Base-by-base conservation (phyloP, 2,329 filamentous ascomycete species). In the Coniochaeta ligniaria region DNA sequence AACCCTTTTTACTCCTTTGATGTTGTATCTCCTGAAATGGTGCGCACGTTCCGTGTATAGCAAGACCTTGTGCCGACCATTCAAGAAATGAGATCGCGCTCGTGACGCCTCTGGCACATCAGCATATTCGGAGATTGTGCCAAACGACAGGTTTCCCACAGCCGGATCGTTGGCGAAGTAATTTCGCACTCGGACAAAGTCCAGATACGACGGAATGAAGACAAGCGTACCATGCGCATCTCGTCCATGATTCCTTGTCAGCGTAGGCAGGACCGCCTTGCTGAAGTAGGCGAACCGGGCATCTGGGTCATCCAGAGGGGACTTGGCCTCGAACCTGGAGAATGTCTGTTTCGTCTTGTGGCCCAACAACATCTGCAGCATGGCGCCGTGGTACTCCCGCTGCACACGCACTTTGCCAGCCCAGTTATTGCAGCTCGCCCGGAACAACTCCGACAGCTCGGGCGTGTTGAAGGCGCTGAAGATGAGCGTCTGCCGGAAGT, bases 11-110 rank as follows among this genome's bases (percentile, higher is more conserved):
- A 95, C 92, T 24, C 95, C 95, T 38, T 86, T 83, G 59, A 99
- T 81, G 66, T 85, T 83, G 70, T 95, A 92, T n/a, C 95, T 83
- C 57, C 92, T 86, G 80, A 98, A 98, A 74, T 99, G 95, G 75
- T 99, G 95, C n/a, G 93, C 91, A 62, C 95, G 87, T 73, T 96
- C 94, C 1, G 93, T 96, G 76, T 98, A 99, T 17, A 99, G 79
- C 43, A 99, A 76, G 20, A 98, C 83, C 22, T 86, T 86, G 71
- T 97, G 90, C 17, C 92, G 83, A 6, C 93, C 95, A 43, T 80
- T 89, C 65, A 92, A 78, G 75, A 99, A 98, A 71, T 97, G 91
- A 14, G 90, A 93, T 26, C 94, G 83, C 9, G 94, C 92, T 43
- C 94, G 86, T 47, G 91, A 88, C 33, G 92, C 88, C 65, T 96